Conservation (phyloP, 768 basidiomycete genomes). For the Fomitopsis pulvina region DNA sequence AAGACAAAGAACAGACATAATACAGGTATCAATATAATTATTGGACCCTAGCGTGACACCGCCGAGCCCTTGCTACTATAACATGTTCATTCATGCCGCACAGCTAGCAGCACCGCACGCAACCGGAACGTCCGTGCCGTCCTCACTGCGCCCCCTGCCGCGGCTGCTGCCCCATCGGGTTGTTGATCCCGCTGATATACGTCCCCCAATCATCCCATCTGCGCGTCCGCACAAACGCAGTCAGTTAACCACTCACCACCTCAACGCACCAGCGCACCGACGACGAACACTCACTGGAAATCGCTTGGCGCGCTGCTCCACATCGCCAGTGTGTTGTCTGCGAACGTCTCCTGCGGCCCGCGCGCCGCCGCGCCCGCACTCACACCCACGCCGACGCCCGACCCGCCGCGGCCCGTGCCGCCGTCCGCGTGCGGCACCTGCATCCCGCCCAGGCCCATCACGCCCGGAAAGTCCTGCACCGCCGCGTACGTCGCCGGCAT, state of each 20-base stretch:
- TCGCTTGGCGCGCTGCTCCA: slow-evolving; percentile 56
- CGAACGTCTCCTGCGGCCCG: slow-evolving; percentile 9
- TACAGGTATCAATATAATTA: no score
- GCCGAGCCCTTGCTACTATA: no score
- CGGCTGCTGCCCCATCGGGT: not conserved
- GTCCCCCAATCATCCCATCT: slow-evolving; percentile 23
- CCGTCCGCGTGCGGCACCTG: not conserved
- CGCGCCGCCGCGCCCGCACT: not conserved
- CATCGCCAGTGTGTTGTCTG: slow-evolving; percentile 47
- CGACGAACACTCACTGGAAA: slow-evolving; percentile 43
- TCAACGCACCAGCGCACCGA: not conserved
- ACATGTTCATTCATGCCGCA: no score
- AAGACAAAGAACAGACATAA: no score
- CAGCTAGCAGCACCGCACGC: no score
- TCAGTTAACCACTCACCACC: not conserved
- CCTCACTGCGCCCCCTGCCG: not conserved
- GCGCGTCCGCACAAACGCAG: not conserved
- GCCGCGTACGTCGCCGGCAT: slow-evolving; percentile 4
- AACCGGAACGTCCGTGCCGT: no score
- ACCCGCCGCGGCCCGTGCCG: not conserved
- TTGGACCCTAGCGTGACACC: no score
- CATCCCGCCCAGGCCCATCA: not conserved
- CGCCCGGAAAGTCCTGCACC: not conserved
- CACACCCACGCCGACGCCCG: not conserved
- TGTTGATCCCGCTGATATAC: slow-evolving; percentile 17